These are phyloP conservation scores for Aschersonia sp. DNA, from an alignment of 2,329 filamentous ascomycete species.

Conservation along the genomic window DNA sequence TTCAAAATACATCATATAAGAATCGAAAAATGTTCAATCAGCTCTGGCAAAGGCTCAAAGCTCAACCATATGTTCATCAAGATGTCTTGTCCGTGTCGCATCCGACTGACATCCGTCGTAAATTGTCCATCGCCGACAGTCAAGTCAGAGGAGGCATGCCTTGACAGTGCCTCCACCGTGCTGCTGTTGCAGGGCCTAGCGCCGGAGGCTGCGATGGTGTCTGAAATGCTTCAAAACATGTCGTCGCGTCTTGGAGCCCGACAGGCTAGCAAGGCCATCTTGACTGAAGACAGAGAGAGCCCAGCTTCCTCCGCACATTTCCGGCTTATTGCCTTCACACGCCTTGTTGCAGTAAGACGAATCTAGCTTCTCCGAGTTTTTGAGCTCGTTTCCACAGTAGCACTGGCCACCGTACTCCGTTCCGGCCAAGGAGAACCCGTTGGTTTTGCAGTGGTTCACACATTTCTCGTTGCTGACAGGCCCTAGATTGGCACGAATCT, in stretches of 20 bases:
- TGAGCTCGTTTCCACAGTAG: slow-evolving; percentile 29
- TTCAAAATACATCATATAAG: no score
- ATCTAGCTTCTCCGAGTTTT: slow-evolving; percentile 25
- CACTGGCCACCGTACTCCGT: slow-evolving; percentile 38
- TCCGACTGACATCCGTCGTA: no score
- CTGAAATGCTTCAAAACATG: slow-evolving; percentile 21
- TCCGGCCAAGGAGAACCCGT: slow-evolving; percentile 29
- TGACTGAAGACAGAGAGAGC: slow-evolving; percentile 29
- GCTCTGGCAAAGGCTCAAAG: no score
- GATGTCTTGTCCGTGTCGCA: no score
- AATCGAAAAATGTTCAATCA: no score
- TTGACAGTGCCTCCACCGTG: no score
- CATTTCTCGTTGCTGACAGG: slow-evolving; percentile 29
- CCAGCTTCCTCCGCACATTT: slow-evolving; percentile 36
- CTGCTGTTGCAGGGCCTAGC: slow-evolving; percentile 5
- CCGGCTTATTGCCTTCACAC: slow-evolving; percentile 31
- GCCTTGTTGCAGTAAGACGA: slow-evolving; percentile 21
- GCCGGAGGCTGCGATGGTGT: slow-evolving; percentile 17
- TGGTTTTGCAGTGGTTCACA: slow-evolving; percentile 28
- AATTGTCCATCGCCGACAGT: no score
- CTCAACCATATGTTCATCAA: no score
- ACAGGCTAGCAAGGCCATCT: slow-evolving; percentile 16
- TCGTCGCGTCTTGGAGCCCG: slow-evolving; percentile 16
- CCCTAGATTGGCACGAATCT: slow-evolving; percentile 25
- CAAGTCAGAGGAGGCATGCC: no score